phyloP scores from a whole-genome alignment of 1,284 basidiomycete species.

The Cerrena zonata region DNA sequence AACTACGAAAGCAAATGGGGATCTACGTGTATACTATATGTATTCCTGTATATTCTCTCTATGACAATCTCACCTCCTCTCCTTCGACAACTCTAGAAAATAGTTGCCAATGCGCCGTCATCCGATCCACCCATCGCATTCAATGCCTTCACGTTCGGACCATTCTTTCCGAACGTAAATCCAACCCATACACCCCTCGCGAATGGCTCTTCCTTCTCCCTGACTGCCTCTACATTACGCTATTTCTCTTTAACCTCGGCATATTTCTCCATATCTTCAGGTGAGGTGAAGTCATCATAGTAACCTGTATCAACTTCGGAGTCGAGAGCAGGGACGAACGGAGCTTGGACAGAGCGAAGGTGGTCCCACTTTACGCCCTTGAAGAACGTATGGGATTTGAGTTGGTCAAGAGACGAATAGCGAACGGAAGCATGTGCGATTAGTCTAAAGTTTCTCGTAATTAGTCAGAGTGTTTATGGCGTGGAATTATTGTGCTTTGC shows the following conservation, averaged over 20 bases:
- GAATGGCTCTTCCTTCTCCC: conserved; percentile 76
- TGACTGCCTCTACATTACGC: conserved; percentile 85
- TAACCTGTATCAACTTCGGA: conserved; percentile 95
- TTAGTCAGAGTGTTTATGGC: too few relatives aligned
- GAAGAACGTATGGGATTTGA: conserved; percentile 86
- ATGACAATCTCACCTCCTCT: too few relatives aligned
- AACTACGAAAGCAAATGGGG: too few relatives aligned
- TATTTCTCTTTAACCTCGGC: conserved; percentile 98
- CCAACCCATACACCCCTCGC: conserved; percentile 89
- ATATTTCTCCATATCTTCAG: conserved; percentile 97
- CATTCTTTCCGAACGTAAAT: conserved; percentile 94
- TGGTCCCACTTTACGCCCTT: conserved; percentile 68
- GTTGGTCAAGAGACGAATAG: conserved; percentile 67
- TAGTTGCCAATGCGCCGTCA: conserved; percentile 51
- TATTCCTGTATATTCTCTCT: too few relatives aligned
- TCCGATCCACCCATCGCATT: conserved; percentile 22
- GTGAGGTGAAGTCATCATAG: conserved; percentile 92
- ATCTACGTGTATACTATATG: too few relatives aligned
- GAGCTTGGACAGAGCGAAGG: conserved; percentile 74
- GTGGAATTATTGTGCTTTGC: too few relatives aligned
- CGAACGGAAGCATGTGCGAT: conserved; percentile 79
- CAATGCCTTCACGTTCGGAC: conserved; percentile 40
- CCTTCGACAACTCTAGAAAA: conserved; percentile 41
- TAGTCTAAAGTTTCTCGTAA: too few relatives aligned
- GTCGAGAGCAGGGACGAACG: conserved; percentile 93